Conservation (phyloP, 345 rosid genomes). For the Eucalyptus pauciflora region DNA sequence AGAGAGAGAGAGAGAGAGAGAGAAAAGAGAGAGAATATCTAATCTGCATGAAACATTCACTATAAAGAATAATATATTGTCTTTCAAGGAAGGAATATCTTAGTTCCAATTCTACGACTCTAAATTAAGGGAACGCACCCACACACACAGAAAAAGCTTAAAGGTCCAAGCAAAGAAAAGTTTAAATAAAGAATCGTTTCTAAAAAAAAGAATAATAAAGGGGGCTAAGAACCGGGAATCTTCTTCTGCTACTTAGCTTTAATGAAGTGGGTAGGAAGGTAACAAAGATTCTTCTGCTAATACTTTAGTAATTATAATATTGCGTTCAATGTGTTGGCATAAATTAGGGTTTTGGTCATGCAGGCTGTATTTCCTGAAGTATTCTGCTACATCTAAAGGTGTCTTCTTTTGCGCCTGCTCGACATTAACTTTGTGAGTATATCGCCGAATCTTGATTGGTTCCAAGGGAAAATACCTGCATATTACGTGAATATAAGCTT, state of each 20-base stretch:
- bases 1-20: background rate
- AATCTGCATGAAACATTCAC: slow-evolving; percentile 20
- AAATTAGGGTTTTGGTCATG: background rate
- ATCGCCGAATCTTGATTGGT: background rate
- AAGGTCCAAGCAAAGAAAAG: slow-evolving; percentile 10
- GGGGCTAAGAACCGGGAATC: slow-evolving; percentile 32
- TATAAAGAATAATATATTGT: slow-evolving; percentile 37
- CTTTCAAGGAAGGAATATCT: slow-evolving; percentile 67
- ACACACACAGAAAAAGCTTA: slow-evolving; percentile 19
- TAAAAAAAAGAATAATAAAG: slow-evolving; percentile 25
- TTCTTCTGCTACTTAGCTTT: slow-evolving; percentile 53
- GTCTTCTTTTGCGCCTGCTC: background rate
- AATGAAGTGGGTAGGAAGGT: slow-evolving; percentile 74
- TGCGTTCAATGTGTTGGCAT: background rate
- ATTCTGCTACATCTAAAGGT: background rate
- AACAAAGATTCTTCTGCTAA: slow-evolving; percentile 38
- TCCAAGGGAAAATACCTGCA: background rate
- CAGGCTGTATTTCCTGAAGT: background rate
- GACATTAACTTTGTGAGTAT: background rate
- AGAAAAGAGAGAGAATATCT: slow-evolving; percentile 24
- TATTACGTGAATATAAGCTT: background rate
- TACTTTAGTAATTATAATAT: background rate
- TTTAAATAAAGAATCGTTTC: background rate
- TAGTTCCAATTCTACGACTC: slow-evolving; percentile 76
- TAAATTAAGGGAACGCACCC: slow-evolving; percentile 49